Base-by-base conservation (phyloP, 306 rosid species). In the Gastrolobium bilobum region DNA sequence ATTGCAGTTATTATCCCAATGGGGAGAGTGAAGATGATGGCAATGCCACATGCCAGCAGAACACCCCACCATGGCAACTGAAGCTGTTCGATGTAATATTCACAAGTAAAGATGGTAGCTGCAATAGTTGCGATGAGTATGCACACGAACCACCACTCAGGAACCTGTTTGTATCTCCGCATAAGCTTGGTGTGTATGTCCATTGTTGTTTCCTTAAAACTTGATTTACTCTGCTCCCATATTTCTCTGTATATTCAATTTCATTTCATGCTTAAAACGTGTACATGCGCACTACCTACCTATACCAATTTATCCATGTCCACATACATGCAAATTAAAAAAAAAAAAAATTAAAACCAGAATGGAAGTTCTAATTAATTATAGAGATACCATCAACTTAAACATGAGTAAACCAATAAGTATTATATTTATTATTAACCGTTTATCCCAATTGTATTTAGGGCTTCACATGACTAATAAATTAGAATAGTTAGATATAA, bases 41-140 rank as follows among this genome's bases (percentile, higher is more conserved):
- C 97, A 68, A 94, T 87, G 44, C 43, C 87, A 81, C 97, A 92
- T 10, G 98, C 98, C 1, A 94, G 81, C 4, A 94, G 62, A 65
- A 94, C 97, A 52, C 98, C 98, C 97, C 98, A 94, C 98, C 98
- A 91, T n/a, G 98, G 98, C 53, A 94, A 69, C 50, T 94, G 98
- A 30, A 94, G 89, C 52, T 94, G 97, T 0, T 89, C 91, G 3
- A 76, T 94, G 89, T 84, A 92, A 71, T 92, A 94, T 51, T 92
- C 83, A 47, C 99, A 92, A 0, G 84, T 76, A 63, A 92, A 89
- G 38, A 92, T 14, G 29, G 97, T 88, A 14, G 54, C 56, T 11
- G 89, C 89, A 61, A 92, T 87, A 85, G 78, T 90, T 7, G 37
- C 86, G 1, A 89, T 31, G 54, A 92, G 92, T 65, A 92, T 92